A percentile compares a stretch with the other conserved stretches of the same genome.
Evolutionary conservation across 148 eudicot genomes (phyloP).

Genomic region (Bassia scoparia): DNA sequence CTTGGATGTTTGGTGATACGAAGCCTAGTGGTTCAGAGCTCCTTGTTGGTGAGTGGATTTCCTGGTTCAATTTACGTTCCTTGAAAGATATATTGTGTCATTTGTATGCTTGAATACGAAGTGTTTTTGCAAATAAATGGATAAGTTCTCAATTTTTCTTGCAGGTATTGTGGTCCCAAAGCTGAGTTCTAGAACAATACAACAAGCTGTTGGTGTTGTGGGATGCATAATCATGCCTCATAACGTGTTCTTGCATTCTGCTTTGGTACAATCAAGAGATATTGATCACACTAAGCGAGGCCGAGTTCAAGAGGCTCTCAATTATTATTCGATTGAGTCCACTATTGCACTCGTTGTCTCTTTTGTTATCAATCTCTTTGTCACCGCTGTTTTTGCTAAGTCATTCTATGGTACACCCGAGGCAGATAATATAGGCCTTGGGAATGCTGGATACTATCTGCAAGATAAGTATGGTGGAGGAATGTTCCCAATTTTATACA

Average conservation of each 20-base stretch:
- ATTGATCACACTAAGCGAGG: slow-evolving; percentile 66
- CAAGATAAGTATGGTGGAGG: slow-evolving; percentile 90
- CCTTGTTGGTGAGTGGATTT: slow-evolving; percentile 51
- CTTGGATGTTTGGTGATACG: slow-evolving; percentile 98
- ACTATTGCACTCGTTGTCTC: slow-evolving; percentile 67
- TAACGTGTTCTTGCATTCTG: slow-evolving; percentile 93
- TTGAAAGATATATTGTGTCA: background rate
- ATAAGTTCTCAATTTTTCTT: slow-evolving; percentile 6
- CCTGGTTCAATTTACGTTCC: background rate
- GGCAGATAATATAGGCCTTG: slow-evolving; percentile 78
- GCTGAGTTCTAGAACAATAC: slow-evolving; percentile 79
- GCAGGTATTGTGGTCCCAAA: slow-evolving; percentile 82
- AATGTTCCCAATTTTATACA: slow-evolving; percentile 69
- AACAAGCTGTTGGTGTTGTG: slow-evolving; percentile 95
- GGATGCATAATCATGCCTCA: slow-evolving; percentile 99
- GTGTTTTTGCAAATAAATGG: background rate
- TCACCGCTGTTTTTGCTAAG: slow-evolving; percentile 88
- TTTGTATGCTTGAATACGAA: background rate
- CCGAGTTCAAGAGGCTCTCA: slow-evolving; percentile 77
- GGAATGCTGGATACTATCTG: slow-evolving; percentile 84
- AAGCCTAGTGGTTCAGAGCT: slow-evolving; percentile 83
- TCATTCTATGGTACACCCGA: slow-evolving; percentile 76
- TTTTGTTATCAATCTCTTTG: slow-evolving; percentile 82
- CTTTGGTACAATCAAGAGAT: slow-evolving; percentile 91
- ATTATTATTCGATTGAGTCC: slow-evolving; percentile 86